Evolutionary conservation across 1,284 basidiomycete species (phyloP).

Genomic region (Moniliophthora roreri): DNA sequence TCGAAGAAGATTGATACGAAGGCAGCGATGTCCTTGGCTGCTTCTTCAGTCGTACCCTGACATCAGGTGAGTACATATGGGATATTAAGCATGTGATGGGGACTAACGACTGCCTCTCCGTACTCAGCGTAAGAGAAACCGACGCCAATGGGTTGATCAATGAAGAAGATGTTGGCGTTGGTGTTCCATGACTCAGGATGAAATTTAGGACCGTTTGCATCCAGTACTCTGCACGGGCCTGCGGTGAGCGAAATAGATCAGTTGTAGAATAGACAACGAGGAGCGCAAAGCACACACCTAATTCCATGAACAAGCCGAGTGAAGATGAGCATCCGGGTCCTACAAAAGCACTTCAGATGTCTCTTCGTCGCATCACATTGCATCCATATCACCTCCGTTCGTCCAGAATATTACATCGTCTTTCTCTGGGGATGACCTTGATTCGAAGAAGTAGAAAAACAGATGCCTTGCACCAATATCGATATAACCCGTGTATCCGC

Average conservation of each 20-base stretch:
- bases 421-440: conserved; percentile 49
- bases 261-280: background rate
- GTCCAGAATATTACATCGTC: conserved; percentile 59
- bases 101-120: conserved; percentile 58
- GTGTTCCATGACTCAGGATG: conserved; percentile 69
- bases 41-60: conserved; percentile 47
- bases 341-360: conserved; percentile 14
- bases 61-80: background rate
- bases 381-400: conserved; percentile 39
- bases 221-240: conserved; percentile 52
- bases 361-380: background rate
- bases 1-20: conserved; percentile 62
- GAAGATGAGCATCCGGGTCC: conserved; percentile 47
- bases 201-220: conserved; percentile 43
- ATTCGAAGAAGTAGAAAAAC: conserved; percentile 75
- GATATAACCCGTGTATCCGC: conserved; percentile 44
- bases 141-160: conserved; percentile 65
- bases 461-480: conserved; percentile 59
- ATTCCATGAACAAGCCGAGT: conserved; percentile 47
- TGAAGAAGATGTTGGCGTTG: conserved; percentile 70
- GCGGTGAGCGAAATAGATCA: background rate
- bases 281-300: conserved; percentile 32
- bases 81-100: background rate
- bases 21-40: conserved; percentile 52
- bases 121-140: conserved; percentile 77